Evolutionary conservation across 2,329 filamentous ascomycete genomes (phyloP).

Genomic region (Blumeriella jaapii): DNA sequence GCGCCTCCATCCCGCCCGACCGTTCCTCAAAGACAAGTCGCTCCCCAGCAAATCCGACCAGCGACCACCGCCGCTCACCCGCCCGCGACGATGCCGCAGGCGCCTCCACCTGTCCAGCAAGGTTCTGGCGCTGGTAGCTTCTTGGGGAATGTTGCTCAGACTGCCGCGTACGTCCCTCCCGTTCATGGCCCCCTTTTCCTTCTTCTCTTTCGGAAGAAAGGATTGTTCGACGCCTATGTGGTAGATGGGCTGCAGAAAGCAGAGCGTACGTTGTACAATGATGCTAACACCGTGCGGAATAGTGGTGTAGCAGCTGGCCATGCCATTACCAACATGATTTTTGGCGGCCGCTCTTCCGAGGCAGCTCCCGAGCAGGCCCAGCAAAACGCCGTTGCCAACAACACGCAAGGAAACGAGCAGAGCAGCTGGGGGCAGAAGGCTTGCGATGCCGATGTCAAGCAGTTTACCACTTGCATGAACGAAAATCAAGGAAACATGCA

Average conservation of each 20-base stretch:
- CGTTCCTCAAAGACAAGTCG: conserved; percentile 44
- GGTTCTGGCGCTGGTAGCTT: conserved; percentile 62
- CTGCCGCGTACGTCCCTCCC: conserved; percentile 72
- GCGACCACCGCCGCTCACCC: conserved; percentile 50
- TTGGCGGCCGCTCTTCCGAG: conserved; percentile 58
- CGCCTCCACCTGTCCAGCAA: conserved; percentile 35
- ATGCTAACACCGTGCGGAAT: not conserved
- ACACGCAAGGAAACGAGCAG: conserved; percentile 37
- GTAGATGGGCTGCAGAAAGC: not conserved
- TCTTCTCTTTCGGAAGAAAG: no score
- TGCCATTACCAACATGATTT: conserved; percentile 82
- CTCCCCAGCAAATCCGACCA: conserved; percentile 54
- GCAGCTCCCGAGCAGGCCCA: conserved; percentile 40
- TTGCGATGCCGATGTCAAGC: conserved; percentile 69
- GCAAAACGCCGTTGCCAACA: conserved; percentile 33
- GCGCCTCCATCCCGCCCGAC: conserved; percentile 57
- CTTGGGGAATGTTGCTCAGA: conserved; percentile 94
- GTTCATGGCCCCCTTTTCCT: no score
- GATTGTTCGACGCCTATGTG: no score
- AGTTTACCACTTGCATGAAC: conserved; percentile 94
- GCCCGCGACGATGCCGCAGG: conserved; percentile 36
- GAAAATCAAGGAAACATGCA: conserved; percentile 88
- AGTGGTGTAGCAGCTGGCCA: conserved; percentile 97
- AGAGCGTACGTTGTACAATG: not conserved
- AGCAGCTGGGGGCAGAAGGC: conserved; percentile 48